These are phyloP conservation scores for Solanum dulcamara DNA, from an alignment of 257 asterid genomes.

Conservation along the genomic window DNA sequence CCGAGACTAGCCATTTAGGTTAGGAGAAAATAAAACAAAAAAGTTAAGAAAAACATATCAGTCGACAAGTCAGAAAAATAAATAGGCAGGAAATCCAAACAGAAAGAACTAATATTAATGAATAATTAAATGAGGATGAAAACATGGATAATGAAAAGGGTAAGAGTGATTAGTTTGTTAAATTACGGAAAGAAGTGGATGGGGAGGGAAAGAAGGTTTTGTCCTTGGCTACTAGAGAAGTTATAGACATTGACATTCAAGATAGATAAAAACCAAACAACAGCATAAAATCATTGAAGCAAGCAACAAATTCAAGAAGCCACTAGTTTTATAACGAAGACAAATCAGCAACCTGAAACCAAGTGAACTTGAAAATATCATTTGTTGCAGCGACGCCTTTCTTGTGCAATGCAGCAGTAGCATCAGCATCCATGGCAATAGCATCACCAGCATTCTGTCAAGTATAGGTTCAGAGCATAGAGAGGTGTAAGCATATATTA, in stretches of 20 bases:
- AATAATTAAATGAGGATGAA: not conserved
- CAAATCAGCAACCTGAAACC: constrained; percentile 53
- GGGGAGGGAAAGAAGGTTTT: not conserved
- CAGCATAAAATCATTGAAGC: not conserved
- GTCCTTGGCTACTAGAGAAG: not conserved
- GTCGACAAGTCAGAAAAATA: not conserved
- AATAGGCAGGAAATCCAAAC: not conserved
- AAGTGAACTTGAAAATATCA: constrained; percentile 68
- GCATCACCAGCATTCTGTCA: constrained; percentile 67
- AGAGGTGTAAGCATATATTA: not conserved
- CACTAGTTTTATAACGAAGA: not conserved
- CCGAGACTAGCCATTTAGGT: not conserved
- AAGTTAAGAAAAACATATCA: not conserved
- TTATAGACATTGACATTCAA: not conserved
- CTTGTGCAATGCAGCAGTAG: constrained; percentile 68
- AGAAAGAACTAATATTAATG: not conserved
- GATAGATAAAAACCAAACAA: not conserved
- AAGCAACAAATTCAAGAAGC: not conserved
- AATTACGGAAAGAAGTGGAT: not conserved
- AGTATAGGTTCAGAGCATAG: not conserved
- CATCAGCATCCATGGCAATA: constrained; percentile 91
- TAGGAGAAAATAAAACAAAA: not conserved
- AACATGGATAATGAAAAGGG: not conserved
- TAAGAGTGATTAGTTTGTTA: not conserved
- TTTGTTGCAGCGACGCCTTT: constrained; percentile 67